Evolutionary conservation across 148 eudicot genomes (phyloP), one percentile per base, ranked within the genome.

Genomic region (Rhododendron henanense): DNA sequence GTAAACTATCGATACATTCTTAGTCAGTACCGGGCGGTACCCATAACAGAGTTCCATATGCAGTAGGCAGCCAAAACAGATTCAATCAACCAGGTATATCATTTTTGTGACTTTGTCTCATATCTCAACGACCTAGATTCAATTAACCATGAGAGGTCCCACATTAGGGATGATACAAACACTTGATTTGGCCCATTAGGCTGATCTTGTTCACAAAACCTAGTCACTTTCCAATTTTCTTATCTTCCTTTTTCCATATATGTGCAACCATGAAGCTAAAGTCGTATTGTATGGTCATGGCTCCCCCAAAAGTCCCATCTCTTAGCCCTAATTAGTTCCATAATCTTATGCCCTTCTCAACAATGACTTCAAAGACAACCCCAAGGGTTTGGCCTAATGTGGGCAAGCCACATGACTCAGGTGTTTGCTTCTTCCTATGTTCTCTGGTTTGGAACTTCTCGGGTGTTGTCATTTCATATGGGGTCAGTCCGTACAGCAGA

Each of bases 281-380:
- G 88, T 53, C 67, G 41, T 5, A 50, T n/a, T 84, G 44, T 47
- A 78, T 87, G 87, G 90, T 39, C 73, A 74, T 80, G 25, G 74
- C 81, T 83, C 45, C 59, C 73, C 77, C 67, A 83, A 23, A 37
- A 85, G 92, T 88, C 87, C 55, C 87, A 84, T 88, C 87, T 35
- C 23, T 57, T 83, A 1, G 39, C 67, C 86, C 82, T 48, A 21
- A 3, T 31, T 25, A 59, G 67, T 87, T 25, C 67, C 21, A 39
- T 63, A 28, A 18, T 74, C 48, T 31, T 45, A 1, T 39, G 28
- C 39, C 37, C 78, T 37, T 85, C 39, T 61, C 75, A 16, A 44
- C 47, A 11, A 33, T 25, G 2, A 35, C 67, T 50, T 79, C 71
- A 61, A 81, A 50, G 51, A 28, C 10, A 53, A 53, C 1, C 18